Conservation (phyloP, 2,329 filamentous ascomycete genomes). For the Endothia cerciana region DNA sequence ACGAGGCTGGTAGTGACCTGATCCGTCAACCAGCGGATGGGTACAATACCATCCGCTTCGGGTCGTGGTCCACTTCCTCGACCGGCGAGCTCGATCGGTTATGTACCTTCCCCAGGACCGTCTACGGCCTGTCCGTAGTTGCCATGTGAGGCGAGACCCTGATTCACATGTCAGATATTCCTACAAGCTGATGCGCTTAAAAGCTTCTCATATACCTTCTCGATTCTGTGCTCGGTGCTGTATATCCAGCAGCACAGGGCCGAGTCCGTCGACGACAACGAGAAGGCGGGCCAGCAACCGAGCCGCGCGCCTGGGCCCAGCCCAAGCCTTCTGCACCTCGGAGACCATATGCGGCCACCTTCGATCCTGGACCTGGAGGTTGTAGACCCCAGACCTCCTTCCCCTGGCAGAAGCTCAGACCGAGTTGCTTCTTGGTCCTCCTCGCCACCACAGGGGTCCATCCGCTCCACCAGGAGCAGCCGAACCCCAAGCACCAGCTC, state of each 20-base stretch:
- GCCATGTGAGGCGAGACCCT: slow-evolving; percentile 30
- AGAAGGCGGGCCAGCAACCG: slow-evolving; percentile 15
- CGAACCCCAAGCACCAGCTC: slow-evolving; percentile 12
- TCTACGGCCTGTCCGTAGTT: slow-evolving; percentile 30
- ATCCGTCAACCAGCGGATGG: slow-evolving; percentile 24
- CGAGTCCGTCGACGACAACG: background rate
- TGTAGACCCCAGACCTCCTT: slow-evolving; percentile 6
- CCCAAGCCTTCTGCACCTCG: background rate
- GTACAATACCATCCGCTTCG: slow-evolving; percentile 28
- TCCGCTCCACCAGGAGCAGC: slow-evolving; percentile 11
- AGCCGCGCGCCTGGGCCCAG: background rate
- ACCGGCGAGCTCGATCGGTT: slow-evolving; percentile 29
- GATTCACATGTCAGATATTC: background rate
- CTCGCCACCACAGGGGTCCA: slow-evolving; percentile 18
- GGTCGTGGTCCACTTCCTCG: slow-evolving; percentile 14
- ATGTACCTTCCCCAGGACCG: slow-evolving; percentile 29
- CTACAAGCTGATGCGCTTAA: background rate
- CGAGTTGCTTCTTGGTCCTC: slow-evolving; percentile 11
- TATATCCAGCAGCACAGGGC: slow-evolving; percentile 20
- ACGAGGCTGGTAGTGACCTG: slow-evolving; percentile 26
- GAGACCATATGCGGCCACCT: background rate
- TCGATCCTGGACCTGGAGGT: slow-evolving; percentile 17
- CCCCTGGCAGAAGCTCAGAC: background rate
- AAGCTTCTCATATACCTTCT: slow-evolving; percentile 31
- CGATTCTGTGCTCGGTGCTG: slow-evolving; percentile 27